Percentiles rank a stretch among this genome's conserved stretches.
phyloP scores from a whole-genome alignment of 768 basidiomycete species.

The Lepiota venenata region DNA sequence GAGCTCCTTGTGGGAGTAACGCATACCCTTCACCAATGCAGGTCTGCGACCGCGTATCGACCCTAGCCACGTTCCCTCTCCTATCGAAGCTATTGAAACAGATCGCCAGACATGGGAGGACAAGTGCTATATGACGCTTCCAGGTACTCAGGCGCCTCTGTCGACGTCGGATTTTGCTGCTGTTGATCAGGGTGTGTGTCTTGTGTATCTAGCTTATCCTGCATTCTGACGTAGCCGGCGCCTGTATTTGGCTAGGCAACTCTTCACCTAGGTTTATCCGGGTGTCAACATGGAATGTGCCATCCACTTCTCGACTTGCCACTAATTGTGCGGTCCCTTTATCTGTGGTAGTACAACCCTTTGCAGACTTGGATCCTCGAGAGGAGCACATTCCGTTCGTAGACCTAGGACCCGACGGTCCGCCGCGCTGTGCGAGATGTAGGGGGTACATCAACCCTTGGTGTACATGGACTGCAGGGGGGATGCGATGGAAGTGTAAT shows the following conservation, averaged over 20 bases:
- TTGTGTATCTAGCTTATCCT: not conserved
- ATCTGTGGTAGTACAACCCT: slow-evolving; percentile 84
- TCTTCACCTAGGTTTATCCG: slow-evolving; percentile 90
- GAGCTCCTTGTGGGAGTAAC: not conserved
- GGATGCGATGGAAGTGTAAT: slow-evolving; percentile 90
- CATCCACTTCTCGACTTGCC: slow-evolving; percentile 74
- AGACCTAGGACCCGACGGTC: slow-evolving; percentile 66
- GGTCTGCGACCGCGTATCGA: slow-evolving; percentile 84
- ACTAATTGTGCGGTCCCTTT: slow-evolving; percentile 83
- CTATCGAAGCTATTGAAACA: slow-evolving; percentile 70
- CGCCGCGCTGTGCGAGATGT: slow-evolving; percentile 81
- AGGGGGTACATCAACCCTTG: slow-evolving; percentile 93
- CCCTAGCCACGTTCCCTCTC: slow-evolving; percentile 88
- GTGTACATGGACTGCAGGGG: slow-evolving; percentile 82
- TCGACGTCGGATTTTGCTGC: slow-evolving; percentile 85
- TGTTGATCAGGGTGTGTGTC: slow-evolving; percentile 76
- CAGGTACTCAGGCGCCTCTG: slow-evolving; percentile 65
- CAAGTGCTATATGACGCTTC: slow-evolving; percentile 58
- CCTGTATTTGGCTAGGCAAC: slow-evolving; percentile 52
- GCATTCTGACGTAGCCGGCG: slow-evolving; percentile 7
- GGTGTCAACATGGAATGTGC: slow-evolving; percentile 87
- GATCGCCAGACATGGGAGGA: slow-evolving; percentile 81
- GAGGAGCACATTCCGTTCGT: slow-evolving; percentile 83
- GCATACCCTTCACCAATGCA: slow-evolving; percentile 22
- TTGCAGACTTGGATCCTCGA: slow-evolving; percentile 72